Conservation (phyloP, 768 basidiomycete genomes). For the Asterophora lycoperdoides region DNA sequence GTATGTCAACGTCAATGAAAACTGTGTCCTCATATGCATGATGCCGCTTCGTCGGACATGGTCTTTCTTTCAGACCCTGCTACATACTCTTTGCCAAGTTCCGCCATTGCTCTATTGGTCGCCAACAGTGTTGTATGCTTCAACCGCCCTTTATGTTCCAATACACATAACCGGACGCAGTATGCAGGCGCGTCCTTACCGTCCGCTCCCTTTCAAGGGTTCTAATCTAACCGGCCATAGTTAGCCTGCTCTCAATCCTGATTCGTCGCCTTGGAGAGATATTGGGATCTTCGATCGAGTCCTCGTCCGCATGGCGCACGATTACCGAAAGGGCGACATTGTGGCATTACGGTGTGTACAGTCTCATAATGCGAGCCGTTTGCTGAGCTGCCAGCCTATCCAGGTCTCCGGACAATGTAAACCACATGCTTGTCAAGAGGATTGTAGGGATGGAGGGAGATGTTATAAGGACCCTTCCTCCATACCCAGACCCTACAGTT, state of each 20-base stretch:
- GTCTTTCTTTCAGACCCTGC: slow-evolving; percentile 4
- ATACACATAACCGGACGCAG: slow-evolving; percentile 58
- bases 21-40: no score
- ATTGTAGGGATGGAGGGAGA: slow-evolving; percentile 64
- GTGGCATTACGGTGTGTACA: slow-evolving; percentile 52
- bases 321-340: slow-evolving; percentile 55
- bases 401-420: slow-evolving; percentile 59
- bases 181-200: slow-evolving; percentile 57
- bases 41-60: slow-evolving; percentile 3
- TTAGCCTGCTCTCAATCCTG: slow-evolving; percentile 72
- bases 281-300: slow-evolving; percentile 59
- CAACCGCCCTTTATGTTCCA: slow-evolving; percentile 47
- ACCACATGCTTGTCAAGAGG: slow-evolving; percentile 57
- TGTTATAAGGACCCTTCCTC: slow-evolving; percentile 60
- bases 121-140: slow-evolving; percentile 46
- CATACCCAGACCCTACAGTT: slow-evolving; percentile 54
- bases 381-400: not conserved
- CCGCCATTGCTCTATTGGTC: slow-evolving; percentile 50
- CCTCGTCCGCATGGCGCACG: slow-evolving; percentile 31
- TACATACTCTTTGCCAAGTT: not conserved
- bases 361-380: not conserved
- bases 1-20: no score
- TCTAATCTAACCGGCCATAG: slow-evolving; percentile 14
- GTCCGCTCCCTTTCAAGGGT: not conserved
- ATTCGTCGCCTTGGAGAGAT: slow-evolving; percentile 58